Base-by-base conservation (phyloP, 108 stramenopile genomes). In the Seminavis robusta region DNA sequence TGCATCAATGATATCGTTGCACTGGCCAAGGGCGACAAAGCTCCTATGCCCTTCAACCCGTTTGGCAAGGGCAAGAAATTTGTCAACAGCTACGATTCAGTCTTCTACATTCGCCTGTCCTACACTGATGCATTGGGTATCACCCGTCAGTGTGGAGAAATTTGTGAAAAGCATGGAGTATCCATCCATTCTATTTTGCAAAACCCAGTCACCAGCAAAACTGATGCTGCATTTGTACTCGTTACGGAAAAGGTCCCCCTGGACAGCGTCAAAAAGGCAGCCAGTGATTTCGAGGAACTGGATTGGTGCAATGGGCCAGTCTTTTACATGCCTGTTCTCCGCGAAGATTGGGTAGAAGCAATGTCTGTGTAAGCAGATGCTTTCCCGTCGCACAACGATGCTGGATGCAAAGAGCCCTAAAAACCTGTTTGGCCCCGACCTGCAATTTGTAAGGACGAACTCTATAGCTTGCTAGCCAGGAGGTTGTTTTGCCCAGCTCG, bases 181-280 rank as follows among this genome's bases (percentile, higher is more conserved):
- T 83, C 81, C 17, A 90, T 94, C 61, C 84, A 94, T 61, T 90
- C 88, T 30, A 82, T 94, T 41, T 63, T 94, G 42, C 92, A 94
- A 48, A 94, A 90, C 62, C 88, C 88, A 1, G 67, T 77, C 42
- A 79, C 71, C 21, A 84, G 71, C 47, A 67, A 61, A 17, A 71
- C 76, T 47, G 84, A 88, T 63, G 82, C 82, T 40, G 83, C 86
- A 17, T 94, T 94, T 70, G 92, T 83, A 9, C 65, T 94, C 60
- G 77, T 88, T 33, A 94, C 88, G 0, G 88, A 94, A 50, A 83
- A 85, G 72, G 88, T 90, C 16, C 67, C 79, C 31, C 54, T 81
- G 38, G 61, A 74, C 10, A 50, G 62, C 25, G 77, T 90, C 26
- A 60, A 84, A 52, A 71, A 80, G 60, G 86, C 86, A 16, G 65